These are phyloP conservation scores for Populus trichocarpa DNA, from an alignment of 441 rosid species.

Conservation along the genomic window DNA sequence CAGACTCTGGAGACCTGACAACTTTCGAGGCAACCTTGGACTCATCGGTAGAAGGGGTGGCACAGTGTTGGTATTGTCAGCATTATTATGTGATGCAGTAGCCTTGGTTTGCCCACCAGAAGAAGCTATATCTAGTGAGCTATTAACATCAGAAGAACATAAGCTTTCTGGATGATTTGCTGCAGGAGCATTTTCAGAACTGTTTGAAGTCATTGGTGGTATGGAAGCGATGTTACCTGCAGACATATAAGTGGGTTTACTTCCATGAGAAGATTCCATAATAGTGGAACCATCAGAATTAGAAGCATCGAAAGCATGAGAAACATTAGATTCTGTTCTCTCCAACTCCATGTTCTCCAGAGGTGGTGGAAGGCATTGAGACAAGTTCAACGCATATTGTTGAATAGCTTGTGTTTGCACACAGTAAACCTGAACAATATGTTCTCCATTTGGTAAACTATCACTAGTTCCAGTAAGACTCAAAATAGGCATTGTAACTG, in stretches of 20 bases:
- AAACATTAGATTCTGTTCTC: conserved; percentile 49
- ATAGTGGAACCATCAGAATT: conserved; percentile 26
- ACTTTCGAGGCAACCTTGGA: conserved; percentile 48
- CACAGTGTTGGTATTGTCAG: conserved; percentile 31
- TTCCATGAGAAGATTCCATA: conserved; percentile 37
- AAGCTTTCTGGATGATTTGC: conserved; percentile 31
- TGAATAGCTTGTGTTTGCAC: conserved; percentile 94
- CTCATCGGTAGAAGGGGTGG: conserved; percentile 51
- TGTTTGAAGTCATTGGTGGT: conserved; percentile 25
- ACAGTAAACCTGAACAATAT: conserved; percentile 73
- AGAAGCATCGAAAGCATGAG: conserved; percentile 35
- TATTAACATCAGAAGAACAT: conserved; percentile 40
- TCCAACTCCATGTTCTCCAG: conserved; percentile 53
- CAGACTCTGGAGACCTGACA: conserved; percentile 55
- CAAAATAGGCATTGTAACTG: conserved; percentile 89
- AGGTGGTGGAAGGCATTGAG: conserved; percentile 74
- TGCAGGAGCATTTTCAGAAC: conserved; percentile 27
- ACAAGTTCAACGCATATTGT: conserved; percentile 82
- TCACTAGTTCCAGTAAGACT: conserved; percentile 80
- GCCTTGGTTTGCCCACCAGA: conserved; percentile 37
- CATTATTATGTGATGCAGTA: conserved; percentile 28
- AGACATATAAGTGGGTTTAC: conserved; percentile 32
- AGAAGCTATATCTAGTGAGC: conserved; percentile 30
- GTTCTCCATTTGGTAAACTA: conserved; percentile 51
- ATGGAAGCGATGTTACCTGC: conserved; percentile 21